Percentiles rank a stretch among this genome's conserved stretches.
Conservation (phyloP, 2,329 filamentous ascomycete species). For the Diaporthe longicolla region DNA sequence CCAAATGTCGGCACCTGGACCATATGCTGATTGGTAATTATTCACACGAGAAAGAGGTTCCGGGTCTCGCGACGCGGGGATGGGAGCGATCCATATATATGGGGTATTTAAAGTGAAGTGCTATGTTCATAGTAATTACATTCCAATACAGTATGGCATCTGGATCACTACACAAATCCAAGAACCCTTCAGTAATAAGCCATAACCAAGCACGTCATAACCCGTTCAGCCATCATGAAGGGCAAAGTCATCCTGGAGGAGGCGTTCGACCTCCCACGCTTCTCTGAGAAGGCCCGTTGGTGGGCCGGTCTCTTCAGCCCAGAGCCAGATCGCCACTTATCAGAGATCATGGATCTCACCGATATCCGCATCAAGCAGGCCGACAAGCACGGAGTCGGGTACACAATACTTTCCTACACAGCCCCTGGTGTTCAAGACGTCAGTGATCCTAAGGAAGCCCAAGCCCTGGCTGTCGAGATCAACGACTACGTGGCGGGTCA, state of each 20-base stretch:
- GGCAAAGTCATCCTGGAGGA: constrained; percentile 75
- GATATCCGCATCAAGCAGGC: constrained; percentile 58
- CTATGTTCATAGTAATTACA: not conserved
- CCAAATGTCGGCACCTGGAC: not conserved
- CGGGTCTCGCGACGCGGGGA: not conserved
- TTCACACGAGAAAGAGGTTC: not conserved
- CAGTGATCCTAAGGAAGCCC: constrained; percentile 57
- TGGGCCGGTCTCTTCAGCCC: constrained; percentile 73
- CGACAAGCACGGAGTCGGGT: constrained; percentile 51
- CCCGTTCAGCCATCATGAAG: constrained; percentile 57
- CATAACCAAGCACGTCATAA: not conserved
- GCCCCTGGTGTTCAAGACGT: constrained; percentile 64
- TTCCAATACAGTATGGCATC: too few species aligned
- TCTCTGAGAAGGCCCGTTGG: constrained; percentile 71
- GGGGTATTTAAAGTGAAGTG: constrained; percentile 26
- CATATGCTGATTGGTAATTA: not conserved
- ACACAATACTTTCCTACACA: constrained; percentile 58
- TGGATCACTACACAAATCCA: not conserved
- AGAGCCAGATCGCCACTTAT: constrained; percentile 70
- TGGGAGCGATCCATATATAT: not conserved
- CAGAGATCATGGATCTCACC: constrained; percentile 64
- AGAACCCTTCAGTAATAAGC: too few species aligned
- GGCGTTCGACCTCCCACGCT: constrained; percentile 71
- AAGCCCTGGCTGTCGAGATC: constrained; percentile 57
- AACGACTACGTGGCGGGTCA: constrained; percentile 58